phyloP scores from a whole-genome alignment of 2,329 filamentous ascomycete genomes.

The Colletotrichum orbiculare region DNA sequence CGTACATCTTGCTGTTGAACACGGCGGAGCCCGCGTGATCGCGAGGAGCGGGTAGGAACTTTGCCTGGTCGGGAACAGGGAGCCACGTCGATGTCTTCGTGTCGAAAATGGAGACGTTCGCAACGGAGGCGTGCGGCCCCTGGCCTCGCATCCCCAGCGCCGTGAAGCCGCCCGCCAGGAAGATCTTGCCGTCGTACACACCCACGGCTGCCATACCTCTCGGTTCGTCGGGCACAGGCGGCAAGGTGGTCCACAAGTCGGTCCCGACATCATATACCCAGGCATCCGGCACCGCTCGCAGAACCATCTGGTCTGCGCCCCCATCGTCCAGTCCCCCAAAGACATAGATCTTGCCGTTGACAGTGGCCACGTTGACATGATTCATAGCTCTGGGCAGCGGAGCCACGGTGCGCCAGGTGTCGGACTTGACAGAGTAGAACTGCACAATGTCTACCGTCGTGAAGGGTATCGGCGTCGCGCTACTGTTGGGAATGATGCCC shows the following conservation, averaged over 20 bases:
- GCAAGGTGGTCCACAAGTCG: too few relatives aligned
- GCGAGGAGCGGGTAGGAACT: conserved; percentile 44
- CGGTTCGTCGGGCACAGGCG: conserved; percentile 33
- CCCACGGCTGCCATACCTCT: conserved; percentile 48
- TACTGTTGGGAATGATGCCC: conserved; percentile 40
- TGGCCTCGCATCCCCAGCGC: conserved; percentile 30
- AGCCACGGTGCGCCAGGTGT: too few relatives aligned
- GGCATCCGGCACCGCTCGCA: too few relatives aligned
- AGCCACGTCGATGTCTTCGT: conserved; percentile 43
- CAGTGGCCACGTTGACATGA: too few relatives aligned
- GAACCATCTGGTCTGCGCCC: too few relatives aligned
- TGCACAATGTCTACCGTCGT: not conserved
- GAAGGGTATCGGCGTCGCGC: conserved; percentile 42
- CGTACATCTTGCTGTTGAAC: conserved; percentile 47
- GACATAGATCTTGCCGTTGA: too few relatives aligned
- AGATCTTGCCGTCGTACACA: conserved; percentile 45
- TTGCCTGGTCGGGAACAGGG: conserved; percentile 40
- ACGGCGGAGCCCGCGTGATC: conserved; percentile 48
- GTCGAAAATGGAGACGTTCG: conserved; percentile 46
- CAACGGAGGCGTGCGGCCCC: conserved; percentile 43
- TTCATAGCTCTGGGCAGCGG: too few relatives aligned
- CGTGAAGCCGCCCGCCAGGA: conserved; percentile 52
- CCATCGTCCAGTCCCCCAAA: too few relatives aligned
- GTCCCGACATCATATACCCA: too few relatives aligned
- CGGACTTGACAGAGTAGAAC: too few relatives aligned